Base-by-base conservation (phyloP, 345 rosid genomes). In the Camelina sativa region DNA sequence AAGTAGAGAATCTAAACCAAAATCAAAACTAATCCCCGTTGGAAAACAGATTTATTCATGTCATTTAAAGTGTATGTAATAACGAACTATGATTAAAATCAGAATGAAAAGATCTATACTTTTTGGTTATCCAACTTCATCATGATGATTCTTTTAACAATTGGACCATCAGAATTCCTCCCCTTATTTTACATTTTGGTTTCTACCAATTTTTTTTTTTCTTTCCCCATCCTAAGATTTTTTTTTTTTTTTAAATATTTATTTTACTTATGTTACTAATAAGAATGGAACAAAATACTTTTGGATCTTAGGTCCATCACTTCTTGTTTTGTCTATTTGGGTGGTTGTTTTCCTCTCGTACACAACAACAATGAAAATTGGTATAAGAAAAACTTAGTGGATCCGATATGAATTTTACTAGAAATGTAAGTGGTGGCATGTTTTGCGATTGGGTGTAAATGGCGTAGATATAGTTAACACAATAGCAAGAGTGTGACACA, bases 391-490 rank as follows among this genome's bases (percentile, higher is more conserved):
- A 30, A 32, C n/a, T 7, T 19, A 8, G 44, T 28, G 66, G 57
- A 44, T 59, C 48, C 13, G 28, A 34, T 22, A 10, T 0, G 20
- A 59, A 6, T 51, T 51, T 44, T 54, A 64, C 71, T 7, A 22
- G 1, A 65, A 34, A 55, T 55, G 48, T 34, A 34, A 32, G 9
- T 74, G 40, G 59, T 54, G n/a, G 65, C 35, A 40, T 73, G 37
- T 53, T 55, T 57, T 65, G 65, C 25, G 19, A 53, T 19, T 73
- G n/a, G 56, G 8, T 70, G 66, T 19, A 46, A 64, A 64, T 44
- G 44, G 6, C 28, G 57, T 37, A 56, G 0, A 22, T 23, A 50
- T 57, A 43, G 41, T 16, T 28, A 11, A 56, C 28, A 35, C 30
- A 35, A 28, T 28, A 0, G 30, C 30, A 4, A 74, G 72, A 54